Evolutionary conservation across 441 rosid genomes (phyloP), one percentile per base, ranked within the genome.

Genomic region (Kokia cookei): DNA sequence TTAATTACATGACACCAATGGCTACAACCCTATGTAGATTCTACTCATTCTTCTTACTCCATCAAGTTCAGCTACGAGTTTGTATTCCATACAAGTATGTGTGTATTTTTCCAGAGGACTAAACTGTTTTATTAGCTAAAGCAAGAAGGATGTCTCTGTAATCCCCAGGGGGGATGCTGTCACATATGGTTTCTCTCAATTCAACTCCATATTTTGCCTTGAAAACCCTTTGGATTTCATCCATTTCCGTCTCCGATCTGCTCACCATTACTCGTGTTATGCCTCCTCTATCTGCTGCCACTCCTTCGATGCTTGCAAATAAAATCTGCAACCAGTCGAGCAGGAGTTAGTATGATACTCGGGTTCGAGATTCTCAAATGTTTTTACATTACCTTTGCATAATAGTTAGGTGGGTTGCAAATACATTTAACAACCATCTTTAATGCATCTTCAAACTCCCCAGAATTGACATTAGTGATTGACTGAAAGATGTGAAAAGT

Each of bases 161-260:
- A 53, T 87, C 88, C 42, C 84, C 90, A 0, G 83, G 69, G 17
- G 77, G 74, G 13, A 82, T 73, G 74, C 73, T 78, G 48, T 84
- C 83, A 54, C 50, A 65, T 37, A 89, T 86, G 79, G 85, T 81
- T 17, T 86, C 85, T 79, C 66, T 81, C 45, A 88, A 65, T 45
- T 85, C 88, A 51, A 80, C 27, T 5, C 77, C 86, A 77, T 83
- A 83, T 75, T 83, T 87, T 9, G 62, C 67, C 82, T 72, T 78
- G 74, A 87, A 86, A 22, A 61, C 74, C 65, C 42, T 77, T 42
- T 73, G 82, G 42, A 89, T 83, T 62, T 83, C 87, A 48, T 74
- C 80, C 85, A 86, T 76, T 79, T 90, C 93, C 66, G 78, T 40
- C 70, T 87, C 93, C 15, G 85, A 82, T 77, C 89, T 85, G 76